Base-by-base conservation (phyloP, 352 stramenopile genomes). In the Phytophthora pistaciae region DNA sequence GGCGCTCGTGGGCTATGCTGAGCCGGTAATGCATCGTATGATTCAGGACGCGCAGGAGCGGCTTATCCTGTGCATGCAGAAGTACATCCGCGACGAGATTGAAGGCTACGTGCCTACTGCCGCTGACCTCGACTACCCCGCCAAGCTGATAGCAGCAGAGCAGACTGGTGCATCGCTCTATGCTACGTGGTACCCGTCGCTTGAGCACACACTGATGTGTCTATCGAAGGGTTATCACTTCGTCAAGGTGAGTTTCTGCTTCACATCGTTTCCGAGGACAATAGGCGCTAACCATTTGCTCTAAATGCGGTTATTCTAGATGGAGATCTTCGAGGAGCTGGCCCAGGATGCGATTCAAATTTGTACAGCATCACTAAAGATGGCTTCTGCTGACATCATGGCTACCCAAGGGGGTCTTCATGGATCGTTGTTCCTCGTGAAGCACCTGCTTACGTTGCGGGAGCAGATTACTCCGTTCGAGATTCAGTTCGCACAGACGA, bases 391-490 rank as follows among this genome's bases (percentile, higher is more conserved):
- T 3, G 87, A 93, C 56, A 76, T 96, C 18, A 80, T 75, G 1
- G 84, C 68, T 5, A 61, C 72, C 3, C 84, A 91, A 49, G 83
- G 84, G 3, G 38, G 75, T 6, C 62, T 94, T 13, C 81, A 96
- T 60, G 89, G 89, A 8, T 80, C 83, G 5, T 64, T 96, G 4
- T 96, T 96, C 62, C 72, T 96, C 5, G 81, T 96, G 21, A 94
- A 94, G 64, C 89, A 96, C 61, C 57, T 95, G 44, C 83, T 96
- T 1, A 96, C 88, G 36, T 68, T 96, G 31, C 84, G 89, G 8
- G 89, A 96, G 53, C 89, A 94, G 64, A 94, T 96, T 61, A 93
- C 87, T 27, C 89, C 87, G 31, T 96, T 96, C 27, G 86, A 96
- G 36, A 94, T 95, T 68, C 84, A 90, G 46, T 93, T 95, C 54